Evolutionary conservation across 192 early-diverging fungal genomes (phyloP).

Genomic region (Umbelopsis sp.): DNA sequence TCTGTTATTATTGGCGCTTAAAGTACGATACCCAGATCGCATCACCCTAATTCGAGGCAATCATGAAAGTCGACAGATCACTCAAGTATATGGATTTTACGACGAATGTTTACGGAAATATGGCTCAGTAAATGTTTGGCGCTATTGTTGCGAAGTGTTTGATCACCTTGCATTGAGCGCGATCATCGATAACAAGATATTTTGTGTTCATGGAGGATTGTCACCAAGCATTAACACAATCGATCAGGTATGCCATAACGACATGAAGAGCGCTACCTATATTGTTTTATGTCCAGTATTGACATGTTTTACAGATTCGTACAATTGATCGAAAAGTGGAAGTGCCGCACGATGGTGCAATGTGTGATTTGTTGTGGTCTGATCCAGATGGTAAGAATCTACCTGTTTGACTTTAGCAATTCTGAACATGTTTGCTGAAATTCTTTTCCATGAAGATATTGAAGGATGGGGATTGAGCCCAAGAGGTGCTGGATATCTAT

Average conservation of each 20-base stretch:
- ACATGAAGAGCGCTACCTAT: not conserved
- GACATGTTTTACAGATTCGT: slow-evolving; percentile 60
- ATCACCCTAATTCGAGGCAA: slow-evolving; percentile 94
- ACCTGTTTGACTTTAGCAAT: not conserved
- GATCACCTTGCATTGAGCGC: slow-evolving; percentile 95
- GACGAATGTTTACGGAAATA: slow-evolving; percentile 97
- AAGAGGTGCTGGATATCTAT: slow-evolving; percentile 96
- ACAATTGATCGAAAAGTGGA: slow-evolving; percentile 95
- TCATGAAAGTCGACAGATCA: slow-evolving; percentile 93
- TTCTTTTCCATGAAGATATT: slow-evolving; percentile 51
- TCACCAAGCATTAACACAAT: slow-evolving; percentile 92
- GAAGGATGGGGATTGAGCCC: slow-evolving; percentile 94
- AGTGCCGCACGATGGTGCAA: slow-evolving; percentile 96
- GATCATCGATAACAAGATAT: slow-evolving; percentile 91
- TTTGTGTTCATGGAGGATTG: slow-evolving; percentile 95
- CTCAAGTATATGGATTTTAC: slow-evolving; percentile 99
- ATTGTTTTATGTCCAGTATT: not conserved
- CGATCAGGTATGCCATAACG: slow-evolving; percentile 65
- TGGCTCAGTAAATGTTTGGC: slow-evolving; percentile 95
- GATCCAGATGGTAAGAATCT: slow-evolving; percentile 79
- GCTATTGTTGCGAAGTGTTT: slow-evolving; percentile 97
- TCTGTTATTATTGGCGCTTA: slow-evolving; percentile 90
- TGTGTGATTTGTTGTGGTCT: slow-evolving; percentile 98
- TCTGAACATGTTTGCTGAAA: not conserved
- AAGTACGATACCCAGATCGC: slow-evolving; percentile 92